Evolutionary conservation across 768 basidiomycete species (phyloP), one percentile per base, ranked within the genome.

Genomic region (Russula sp.): DNA sequence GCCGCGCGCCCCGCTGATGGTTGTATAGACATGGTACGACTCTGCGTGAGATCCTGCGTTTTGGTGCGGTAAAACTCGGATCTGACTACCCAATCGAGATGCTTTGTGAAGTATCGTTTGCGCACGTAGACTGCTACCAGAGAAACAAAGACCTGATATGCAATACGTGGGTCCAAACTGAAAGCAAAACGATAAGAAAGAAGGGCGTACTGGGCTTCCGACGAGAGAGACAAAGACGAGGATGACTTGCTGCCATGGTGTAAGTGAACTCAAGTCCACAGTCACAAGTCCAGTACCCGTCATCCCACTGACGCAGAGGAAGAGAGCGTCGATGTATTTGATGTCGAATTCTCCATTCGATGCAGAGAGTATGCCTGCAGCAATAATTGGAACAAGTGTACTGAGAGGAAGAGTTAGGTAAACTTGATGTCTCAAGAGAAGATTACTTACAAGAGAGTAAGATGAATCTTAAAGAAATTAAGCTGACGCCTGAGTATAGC

Each of bases 361-460:
- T 1, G 73, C 79, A 66, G 75, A 80, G 56, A 83, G 75, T 61
- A 84, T 75, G 39, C 70, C 74, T 14, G 76, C 71, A 5, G 70
- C 68, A 58, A 81, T 60, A 34, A 81, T 67, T 2, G 81, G 81
- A 1, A 73, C 53, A 35, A 75, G 41, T 11, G 65, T 69, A 47
- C 72, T 73, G 47, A 63, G 61, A 66, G 2, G 29, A 16, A 56
- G 56, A 0, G n/a, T 18, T 7, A 47, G 42, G 41, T 1, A 32
- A 16, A 32, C 4, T 25, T 11, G 55, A 29, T 8, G n/a, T 32
- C 11, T 2, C 8, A 41, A 13, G 18, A 7, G 11, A 20, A 13
- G 25, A 10, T 45, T 29, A 25, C 70, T 65, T 58, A 71, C 73
- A 73, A 73, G 51, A 64, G 57, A 8, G 70, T 45, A 11, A 75